Percentiles rank a stretch among this genome's conserved stretches.
phyloP scores from a whole-genome alignment of 1,284 basidiomycete species.

The Apiotrichum montevideense region DNA sequence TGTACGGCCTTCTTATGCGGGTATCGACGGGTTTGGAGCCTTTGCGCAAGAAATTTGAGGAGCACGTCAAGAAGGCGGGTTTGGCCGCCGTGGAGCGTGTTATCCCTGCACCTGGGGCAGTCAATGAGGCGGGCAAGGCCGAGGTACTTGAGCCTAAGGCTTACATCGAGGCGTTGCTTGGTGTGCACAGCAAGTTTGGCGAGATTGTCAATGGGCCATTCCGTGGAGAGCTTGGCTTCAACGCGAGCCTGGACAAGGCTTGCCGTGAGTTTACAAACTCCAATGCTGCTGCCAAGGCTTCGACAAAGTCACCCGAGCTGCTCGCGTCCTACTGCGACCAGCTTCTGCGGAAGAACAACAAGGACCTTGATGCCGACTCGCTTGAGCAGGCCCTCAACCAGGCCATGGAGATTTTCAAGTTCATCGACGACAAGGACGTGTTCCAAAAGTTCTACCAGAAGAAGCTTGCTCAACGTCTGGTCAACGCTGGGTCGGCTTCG shows the following conservation, averaged over 20 bases:
- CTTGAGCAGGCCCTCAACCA: constrained; percentile 85
- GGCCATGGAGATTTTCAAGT: constrained; percentile 97
- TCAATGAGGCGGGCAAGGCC: constrained; percentile 53
- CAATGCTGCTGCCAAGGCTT: constrained; percentile 82
- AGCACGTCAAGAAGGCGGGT: constrained; percentile 87
- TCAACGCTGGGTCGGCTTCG: constrained; percentile 85
- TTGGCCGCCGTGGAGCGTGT: constrained; percentile 77
- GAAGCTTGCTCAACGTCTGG: constrained; percentile 90
- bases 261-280: constrained; percentile 95
- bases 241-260: constrained; percentile 88
- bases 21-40: constrained; percentile 89
- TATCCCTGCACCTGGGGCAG: constrained; percentile 53
- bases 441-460: constrained; percentile 99
- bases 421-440: constrained; percentile 98
- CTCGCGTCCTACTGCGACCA: constrained; percentile 91
- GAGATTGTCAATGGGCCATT: constrained; percentile 87
- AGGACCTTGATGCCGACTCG: constrained; percentile 81
- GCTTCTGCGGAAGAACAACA: constrained; percentile 90
- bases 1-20: constrained; percentile 87
- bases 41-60: constrained; percentile 85
- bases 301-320: constrained; percentile 88
- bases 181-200: constrained; percentile 86
- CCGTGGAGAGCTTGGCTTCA: constrained; percentile 89
- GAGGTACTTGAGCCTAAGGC: constrained; percentile 74
- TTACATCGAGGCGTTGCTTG: constrained; percentile 87